Conservation (phyloP, 2,329 filamentous ascomycete species). For the Macroventuria anomochaeta region DNA sequence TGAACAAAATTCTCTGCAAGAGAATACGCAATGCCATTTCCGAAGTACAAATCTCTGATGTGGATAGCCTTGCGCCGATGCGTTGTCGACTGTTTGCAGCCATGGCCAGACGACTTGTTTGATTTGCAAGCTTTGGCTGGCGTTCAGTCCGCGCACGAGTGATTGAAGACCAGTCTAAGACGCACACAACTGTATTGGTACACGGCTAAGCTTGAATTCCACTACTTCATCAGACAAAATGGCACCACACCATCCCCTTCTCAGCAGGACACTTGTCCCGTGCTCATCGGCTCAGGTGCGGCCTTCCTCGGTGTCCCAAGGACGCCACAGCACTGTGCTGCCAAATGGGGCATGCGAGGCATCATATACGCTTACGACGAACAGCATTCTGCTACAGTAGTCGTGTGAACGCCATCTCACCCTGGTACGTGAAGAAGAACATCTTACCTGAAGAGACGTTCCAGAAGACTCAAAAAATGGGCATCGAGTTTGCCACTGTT, state of each 20-base stretch:
- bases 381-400: constrained; percentile 9
- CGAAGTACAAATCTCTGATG: too few species aligned
- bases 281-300: constrained; percentile 15
- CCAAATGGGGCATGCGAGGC: constrained; percentile 20
- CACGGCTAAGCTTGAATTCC: constrained; percentile 8
- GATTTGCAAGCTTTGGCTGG: too few species aligned
- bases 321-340: constrained; percentile 10
- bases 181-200: too few species aligned
- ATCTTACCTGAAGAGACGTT: constrained; percentile 14
- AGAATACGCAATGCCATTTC: too few species aligned
- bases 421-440: constrained; percentile 17
- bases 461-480: constrained; percentile 1
- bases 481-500: constrained; percentile 11
- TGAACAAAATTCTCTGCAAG: too few species aligned
- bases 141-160: too few species aligned
- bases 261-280: constrained; percentile 14
- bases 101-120: too few species aligned
- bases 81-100: too few species aligned
- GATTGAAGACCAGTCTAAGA: too few species aligned
- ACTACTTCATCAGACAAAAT: constrained; percentile 17
- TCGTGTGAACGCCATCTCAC: constrained; percentile 14
- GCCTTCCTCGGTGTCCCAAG: constrained; percentile 17
- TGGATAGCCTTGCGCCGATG: too few species aligned
- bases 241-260: neutral
- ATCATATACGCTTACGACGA: constrained; percentile 16